These are phyloP conservation scores for Ogataea paradorogensis DNA, from an alignment of 805 yeast genomes.

Conservation along the genomic window DNA sequence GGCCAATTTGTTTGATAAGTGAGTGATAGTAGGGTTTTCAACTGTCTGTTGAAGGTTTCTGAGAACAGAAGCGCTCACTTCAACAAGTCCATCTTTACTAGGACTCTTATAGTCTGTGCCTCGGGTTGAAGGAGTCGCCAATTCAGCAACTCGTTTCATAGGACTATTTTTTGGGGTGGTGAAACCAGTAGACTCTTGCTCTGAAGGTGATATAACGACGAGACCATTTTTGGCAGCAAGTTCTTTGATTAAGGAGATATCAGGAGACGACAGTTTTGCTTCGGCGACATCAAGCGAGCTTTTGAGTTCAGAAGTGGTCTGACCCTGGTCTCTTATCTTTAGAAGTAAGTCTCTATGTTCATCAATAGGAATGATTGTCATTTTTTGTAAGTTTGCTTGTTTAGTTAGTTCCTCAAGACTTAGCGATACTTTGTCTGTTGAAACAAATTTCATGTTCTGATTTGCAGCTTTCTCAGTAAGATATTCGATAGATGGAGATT, in stretches of 20 bases:
- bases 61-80: constrained; percentile 32
- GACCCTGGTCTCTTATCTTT: not conserved
- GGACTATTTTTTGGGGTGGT: constrained; percentile 5
- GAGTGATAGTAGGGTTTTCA: constrained; percentile 29
- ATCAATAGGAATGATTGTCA: constrained; percentile 9
- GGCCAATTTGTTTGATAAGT: constrained; percentile 21
- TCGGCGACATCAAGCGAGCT: constrained; percentile 4
- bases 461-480: constrained; percentile 28
- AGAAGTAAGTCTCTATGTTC: constrained; percentile 8
- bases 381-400: constrained; percentile 23
- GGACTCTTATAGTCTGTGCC: not conserved
- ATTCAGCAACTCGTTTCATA: constrained; percentile 1
- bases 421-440: not conserved
- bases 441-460: constrained; percentile 25
- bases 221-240: constrained; percentile 21
- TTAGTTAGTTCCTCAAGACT: not conserved
- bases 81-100: constrained; percentile 37
- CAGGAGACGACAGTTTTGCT: constrained; percentile 25
- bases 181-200: not conserved
- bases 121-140: constrained; percentile 2
- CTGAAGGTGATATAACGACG: constrained; percentile 5
- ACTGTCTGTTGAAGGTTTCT: constrained; percentile 19
- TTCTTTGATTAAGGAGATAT: constrained; percentile 22
- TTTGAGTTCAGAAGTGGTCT: not conserved
- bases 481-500: constrained; percentile 32